Percentiles rank a stretch among this genome's conserved stretches.
Evolutionary conservation across 2,329 filamentous ascomycete species (phyloP).

Genomic region (Cladosporium velox): DNA sequence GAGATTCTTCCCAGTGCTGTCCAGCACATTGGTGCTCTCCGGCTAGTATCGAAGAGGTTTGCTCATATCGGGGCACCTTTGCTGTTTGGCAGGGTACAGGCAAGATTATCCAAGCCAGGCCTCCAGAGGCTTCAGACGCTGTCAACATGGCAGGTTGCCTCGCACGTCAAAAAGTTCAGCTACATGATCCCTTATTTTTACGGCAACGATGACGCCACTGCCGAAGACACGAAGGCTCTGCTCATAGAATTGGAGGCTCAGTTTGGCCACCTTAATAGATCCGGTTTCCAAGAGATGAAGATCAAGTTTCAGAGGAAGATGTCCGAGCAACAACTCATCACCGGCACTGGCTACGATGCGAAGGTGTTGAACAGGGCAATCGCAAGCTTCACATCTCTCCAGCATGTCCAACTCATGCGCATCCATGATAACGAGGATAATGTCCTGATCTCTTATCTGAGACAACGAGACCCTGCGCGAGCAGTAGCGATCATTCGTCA

Average conservation of each 20-base stretch:
- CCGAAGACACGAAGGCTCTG: conserved; percentile 24
- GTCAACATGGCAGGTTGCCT: conserved; percentile 52
- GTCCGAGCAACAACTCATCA: conserved; percentile 54
- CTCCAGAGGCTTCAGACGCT: conserved; percentile 53
- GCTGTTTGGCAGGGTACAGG: conserved; percentile 55
- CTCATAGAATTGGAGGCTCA: conserved; percentile 30
- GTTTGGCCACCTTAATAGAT: conserved; percentile 38
- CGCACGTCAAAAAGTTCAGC: conserved; percentile 60
- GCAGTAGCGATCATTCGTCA: conserved; percentile 51
- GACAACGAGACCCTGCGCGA: conserved; percentile 44
- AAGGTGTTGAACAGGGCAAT: conserved; percentile 57
- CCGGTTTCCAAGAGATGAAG: conserved; percentile 42
- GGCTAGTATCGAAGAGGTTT: conserved; percentile 53
- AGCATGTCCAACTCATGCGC: conserved; percentile 65
- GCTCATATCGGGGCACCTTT: conserved; percentile 53
- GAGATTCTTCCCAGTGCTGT: conserved; percentile 46
- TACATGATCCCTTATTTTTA: conserved; percentile 63
- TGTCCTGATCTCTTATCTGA: conserved; percentile 55
- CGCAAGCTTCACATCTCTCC: conserved; percentile 59
- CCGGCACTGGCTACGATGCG: conserved; percentile 54
- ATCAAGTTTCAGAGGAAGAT: conserved; percentile 44
- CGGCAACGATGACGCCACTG: conserved; percentile 53
- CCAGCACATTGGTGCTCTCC: conserved; percentile 49
- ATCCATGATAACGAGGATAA: conserved; percentile 62
- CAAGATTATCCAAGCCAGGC: conserved; percentile 53